Conservation (phyloP, 2,329 filamentous ascomycete species). For the Arthrobotrys conoides region DNA sequence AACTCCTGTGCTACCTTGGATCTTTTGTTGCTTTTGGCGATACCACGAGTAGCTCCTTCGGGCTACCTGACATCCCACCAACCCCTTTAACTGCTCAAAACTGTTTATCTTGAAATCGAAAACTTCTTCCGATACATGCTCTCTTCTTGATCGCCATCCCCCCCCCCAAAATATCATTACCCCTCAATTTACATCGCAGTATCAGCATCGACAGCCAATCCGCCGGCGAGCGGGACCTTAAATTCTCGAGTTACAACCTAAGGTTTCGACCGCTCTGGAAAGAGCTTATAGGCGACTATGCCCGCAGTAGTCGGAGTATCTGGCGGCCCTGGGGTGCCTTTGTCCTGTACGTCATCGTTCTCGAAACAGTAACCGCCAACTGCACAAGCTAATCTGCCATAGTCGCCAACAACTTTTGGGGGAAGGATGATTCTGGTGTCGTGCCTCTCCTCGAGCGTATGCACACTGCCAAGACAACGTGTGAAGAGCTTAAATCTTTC, state of each 20-base stretch:
- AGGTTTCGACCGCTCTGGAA: conserved; percentile 26
- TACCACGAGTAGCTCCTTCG: conserved; percentile 31
- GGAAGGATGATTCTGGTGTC: conserved; percentile 97
- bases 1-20: conserved; percentile 23
- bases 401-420: conserved; percentile 99
- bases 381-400: conserved; percentile 26
- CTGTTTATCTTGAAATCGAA: conserved; percentile 4
- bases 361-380: conserved; percentile 64
- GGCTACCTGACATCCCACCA: conserved; percentile 42
- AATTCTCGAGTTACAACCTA: conserved; percentile 15
- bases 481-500: conserved; percentile 92
- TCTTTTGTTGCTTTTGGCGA: conserved; percentile 16
- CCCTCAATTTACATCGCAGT: conserved; percentile 23
- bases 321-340: conserved; percentile 76
- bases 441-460: conserved; percentile 91
- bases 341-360: conserved; percentile 74
- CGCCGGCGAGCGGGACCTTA: conserved; percentile 8
- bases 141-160: conserved; percentile 11
- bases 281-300: conserved; percentile 49
- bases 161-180: conserved; percentile 30
- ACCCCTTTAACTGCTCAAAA: conserved; percentile 28
- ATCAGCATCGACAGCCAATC: neutral
- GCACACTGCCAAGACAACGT: conserved; percentile 92
- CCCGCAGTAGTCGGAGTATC: conserved; percentile 65
- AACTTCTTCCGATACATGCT: conserved; percentile 31